Conservation (phyloP, 2,329 filamentous ascomycete species). For the Trichoderma aggressivum region DNA sequence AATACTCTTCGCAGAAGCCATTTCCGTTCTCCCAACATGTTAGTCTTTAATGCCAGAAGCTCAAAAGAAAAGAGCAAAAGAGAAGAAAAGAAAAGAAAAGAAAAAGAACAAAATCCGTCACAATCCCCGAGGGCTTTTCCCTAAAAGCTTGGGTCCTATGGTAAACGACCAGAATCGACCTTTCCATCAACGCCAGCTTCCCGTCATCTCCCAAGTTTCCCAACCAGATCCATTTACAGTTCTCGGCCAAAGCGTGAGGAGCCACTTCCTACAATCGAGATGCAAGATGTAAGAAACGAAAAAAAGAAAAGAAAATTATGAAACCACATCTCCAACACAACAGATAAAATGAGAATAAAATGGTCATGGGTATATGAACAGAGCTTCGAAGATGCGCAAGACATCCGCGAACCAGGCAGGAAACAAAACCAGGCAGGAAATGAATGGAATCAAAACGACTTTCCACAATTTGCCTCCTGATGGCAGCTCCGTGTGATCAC, state of each 20-base stretch:
- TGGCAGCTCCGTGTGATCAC: not conserved
- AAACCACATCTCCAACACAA: not conserved
- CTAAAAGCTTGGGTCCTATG: not conserved
- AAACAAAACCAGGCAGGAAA: slow-evolving; percentile 11
- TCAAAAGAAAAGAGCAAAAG: not conserved
- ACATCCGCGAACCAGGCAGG: slow-evolving; percentile 8
- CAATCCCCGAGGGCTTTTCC: not conserved
- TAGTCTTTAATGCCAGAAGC: not conserved
- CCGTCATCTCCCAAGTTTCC: not conserved
- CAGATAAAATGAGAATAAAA: not conserved
- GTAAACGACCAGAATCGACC: not conserved
- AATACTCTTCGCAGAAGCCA: not conserved
- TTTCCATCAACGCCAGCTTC: slow-evolving; percentile 3
- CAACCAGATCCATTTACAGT: not conserved
- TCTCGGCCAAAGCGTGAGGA: not conserved
- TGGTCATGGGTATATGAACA: slow-evolving; percentile 16
- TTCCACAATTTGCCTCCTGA: not conserved
- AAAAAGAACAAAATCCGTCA: not conserved
- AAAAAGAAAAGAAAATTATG: not conserved
- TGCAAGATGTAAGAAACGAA: not conserved
- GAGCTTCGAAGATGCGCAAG: slow-evolving; percentile 2
- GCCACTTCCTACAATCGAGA: not conserved
- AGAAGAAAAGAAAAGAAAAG: not conserved
- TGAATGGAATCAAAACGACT: not conserved
- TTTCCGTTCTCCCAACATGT: not conserved